Evolutionary conservation across 495 filamentous ascomycete species (phyloP), one percentile per base, ranked within the genome.

Genomic region (Cetradonia linearis): DNA sequence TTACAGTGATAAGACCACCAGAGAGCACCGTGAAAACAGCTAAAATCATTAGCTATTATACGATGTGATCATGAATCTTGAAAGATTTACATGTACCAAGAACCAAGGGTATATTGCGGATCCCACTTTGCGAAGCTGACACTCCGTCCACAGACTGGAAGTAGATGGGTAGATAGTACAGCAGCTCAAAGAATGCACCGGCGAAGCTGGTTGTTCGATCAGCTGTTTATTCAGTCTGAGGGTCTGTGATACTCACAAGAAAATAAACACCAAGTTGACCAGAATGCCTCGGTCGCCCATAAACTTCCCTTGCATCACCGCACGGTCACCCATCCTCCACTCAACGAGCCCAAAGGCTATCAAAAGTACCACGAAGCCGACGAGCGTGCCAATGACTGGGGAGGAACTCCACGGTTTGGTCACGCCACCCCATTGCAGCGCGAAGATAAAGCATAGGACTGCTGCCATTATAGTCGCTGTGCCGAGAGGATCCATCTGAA

Each of bases 61-160:
- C 11, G 61, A 70, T 68, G 9, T 59, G 62, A 42, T 76, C 38
- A 50, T 65, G 62, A 28, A 16, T 25, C 27, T 0, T 33, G 6
- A 11, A 30, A 7, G 5, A 54, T 44, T 58, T 28, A 23, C 81
- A 77, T 23, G 77, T 64, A 1, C 70, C 67, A 18, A 87, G 70
- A 5, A 90, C 74, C 58, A 87, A 71, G 0, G 87, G 85, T 25
- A 91, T 72, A 63, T 82, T 86, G 49, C 76, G 76, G 56, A 90
- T 79, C 30, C 86, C 88, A 3, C 76, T 78, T 13, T 67, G 58
- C 46, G 73, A 72, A 9, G 83, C 76, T 23, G 65, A 73, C 13
- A 67, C 69, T 49, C 69, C 68, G 53, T 75, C 66, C 50, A 85
- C 71, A 28, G 65, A 68, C 63, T 87, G 83, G 66, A 85, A 86